Conservation (phyloP, 2,329 filamentous ascomycete genomes). For the Phaeosphaeriaceae sp. region DNA sequence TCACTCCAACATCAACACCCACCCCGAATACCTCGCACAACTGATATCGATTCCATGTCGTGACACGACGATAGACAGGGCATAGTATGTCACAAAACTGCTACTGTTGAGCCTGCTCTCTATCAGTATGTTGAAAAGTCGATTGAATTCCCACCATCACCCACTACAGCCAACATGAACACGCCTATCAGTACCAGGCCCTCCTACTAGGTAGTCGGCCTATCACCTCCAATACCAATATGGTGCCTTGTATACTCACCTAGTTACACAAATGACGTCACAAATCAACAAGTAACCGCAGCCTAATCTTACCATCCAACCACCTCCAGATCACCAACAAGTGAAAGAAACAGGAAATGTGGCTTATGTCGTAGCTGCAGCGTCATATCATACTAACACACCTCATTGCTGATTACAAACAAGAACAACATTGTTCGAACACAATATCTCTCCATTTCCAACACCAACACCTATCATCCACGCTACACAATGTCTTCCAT, state of each 20-base stretch:
- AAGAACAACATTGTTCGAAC: slow-evolving; percentile 1
- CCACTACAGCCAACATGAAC: too few relatives aligned
- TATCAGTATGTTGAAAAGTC: too few relatives aligned
- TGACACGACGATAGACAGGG: too few relatives aligned
- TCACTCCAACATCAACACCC: background rate
- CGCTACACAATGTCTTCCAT: slow-evolving; percentile 39
- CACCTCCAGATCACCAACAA: slow-evolving; percentile 9
- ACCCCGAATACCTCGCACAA: too few relatives aligned
- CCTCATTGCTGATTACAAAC: too few relatives aligned
- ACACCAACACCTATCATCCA: background rate
- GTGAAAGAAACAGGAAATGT: slow-evolving; percentile 14
- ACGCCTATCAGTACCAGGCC: background rate
- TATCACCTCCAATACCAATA: background rate
- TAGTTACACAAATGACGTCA: slow-evolving; percentile 28
- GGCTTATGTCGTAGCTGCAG: slow-evolving; percentile 24
- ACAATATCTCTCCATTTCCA: background rate
- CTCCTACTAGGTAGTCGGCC: background rate
- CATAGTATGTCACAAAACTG: too few relatives aligned
- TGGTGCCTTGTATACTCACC: background rate
- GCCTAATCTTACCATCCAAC: slow-evolving; percentile 27
- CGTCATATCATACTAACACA: slow-evolving; percentile 20
- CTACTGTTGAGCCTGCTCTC: too few relatives aligned
- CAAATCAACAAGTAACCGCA: slow-evolving; percentile 10
- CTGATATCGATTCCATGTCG: too few relatives aligned
- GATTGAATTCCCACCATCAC: too few relatives aligned